Base-by-base conservation (phyloP, 148 eudicot species). In the Silene uniflora region DNA sequence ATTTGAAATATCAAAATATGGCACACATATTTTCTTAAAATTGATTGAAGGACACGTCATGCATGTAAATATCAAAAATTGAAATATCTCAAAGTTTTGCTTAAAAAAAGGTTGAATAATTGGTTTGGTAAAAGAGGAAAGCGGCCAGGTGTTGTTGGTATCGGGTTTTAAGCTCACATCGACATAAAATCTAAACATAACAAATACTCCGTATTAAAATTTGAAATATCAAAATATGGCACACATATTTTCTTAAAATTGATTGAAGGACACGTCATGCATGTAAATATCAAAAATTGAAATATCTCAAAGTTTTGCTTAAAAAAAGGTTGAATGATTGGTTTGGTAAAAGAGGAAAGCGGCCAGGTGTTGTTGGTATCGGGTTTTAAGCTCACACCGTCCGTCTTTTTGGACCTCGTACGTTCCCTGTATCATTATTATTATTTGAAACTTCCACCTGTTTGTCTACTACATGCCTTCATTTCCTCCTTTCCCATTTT, bases 401-500 rank as follows among this genome's bases (percentile, higher is more conserved):
- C 69, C 69, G 47, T 66, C 49, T 32, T 66, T 66, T 66, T 32
- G 69, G 69, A 66, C 69, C 47, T 66, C 69, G 47, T 66, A 66
- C 47, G 12, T 32, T 2, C 5, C 35, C 69, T 6, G 4, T 12
- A 29, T 5, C 32, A 52, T 52, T 49, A 49, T 12, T 49, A 13
- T 49, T 49, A 49, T 49, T 49, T 49, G 17, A 0, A 6, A 4
- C 64, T 62, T 62, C 66, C 66, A 62, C 66, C 66, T 62, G 32
- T 62, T 62, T 62, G 66, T 62, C 32, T 62, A 7, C 24, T 62
- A 62, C 66, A 62, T 62, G 4, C 66, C 32, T 10, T 52, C 54
- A 9, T 18, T 18, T 18, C 62, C 8, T 58, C 62, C 5, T 58
- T 0, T 0, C 5, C 6, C 6, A n/a, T n/a, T n/a, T n/a, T n/a